Conservation (phyloP, 208 protist genomes). For the Trichomonas vaginalis region DNA sequence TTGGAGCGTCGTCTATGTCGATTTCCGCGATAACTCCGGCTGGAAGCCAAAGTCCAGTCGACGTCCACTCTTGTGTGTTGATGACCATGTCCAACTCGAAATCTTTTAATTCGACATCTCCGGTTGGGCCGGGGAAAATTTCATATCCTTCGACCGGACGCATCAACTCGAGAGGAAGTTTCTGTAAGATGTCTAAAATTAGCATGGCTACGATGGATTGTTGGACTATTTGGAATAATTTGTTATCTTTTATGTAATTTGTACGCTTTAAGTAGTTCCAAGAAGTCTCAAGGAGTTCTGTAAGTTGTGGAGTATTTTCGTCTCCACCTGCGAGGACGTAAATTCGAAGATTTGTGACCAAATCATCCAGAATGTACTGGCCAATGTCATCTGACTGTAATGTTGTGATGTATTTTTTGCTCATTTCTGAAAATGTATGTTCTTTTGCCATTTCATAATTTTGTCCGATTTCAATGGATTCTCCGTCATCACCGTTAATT, state of each 20-base stretch:
- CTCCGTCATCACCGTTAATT: neutral
- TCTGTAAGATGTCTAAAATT: neutral
- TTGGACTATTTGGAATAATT: neutral
- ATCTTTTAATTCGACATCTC: neutral
- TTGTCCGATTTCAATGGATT: neutral
- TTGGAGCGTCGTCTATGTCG: neutral
- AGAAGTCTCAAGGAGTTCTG: neutral
- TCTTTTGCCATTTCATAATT: neutral
- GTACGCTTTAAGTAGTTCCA: neutral
- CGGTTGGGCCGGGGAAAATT: neutral
- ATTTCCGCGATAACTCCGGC: neutral
- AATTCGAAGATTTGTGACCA: neutral
- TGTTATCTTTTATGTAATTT: neutral
- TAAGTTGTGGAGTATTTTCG: neutral
- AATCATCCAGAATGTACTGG: neutral
- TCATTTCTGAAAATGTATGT: neutral
- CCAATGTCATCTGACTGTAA: neutral
- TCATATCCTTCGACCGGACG: neutral
- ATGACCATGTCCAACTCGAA: neutral
- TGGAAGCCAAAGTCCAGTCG: slow-evolving; percentile 1
- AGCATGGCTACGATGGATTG: neutral
- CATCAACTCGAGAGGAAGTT: neutral
- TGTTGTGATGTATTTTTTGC: neutral
- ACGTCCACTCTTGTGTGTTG: neutral
- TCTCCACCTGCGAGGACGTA: neutral